Evolutionary conservation across 352 stramenopile genomes (phyloP).

Genomic region (Globisporangium heterothallicum): DNA sequence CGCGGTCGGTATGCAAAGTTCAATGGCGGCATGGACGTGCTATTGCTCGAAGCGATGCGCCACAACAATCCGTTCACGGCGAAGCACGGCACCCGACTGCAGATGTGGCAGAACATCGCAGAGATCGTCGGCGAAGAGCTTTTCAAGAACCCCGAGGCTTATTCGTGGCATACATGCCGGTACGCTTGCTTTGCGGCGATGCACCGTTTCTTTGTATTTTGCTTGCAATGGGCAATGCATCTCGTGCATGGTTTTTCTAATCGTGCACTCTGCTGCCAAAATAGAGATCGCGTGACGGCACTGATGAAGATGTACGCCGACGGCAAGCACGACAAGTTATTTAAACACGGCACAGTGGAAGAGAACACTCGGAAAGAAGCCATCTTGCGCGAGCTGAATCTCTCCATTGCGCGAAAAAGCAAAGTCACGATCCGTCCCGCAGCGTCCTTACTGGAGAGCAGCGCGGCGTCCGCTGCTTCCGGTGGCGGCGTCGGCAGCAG

Average conservation of each 20-base stretch:
- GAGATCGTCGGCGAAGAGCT: constrained; percentile 51
- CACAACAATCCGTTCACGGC: constrained; percentile 73
- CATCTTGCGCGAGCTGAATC: constrained; percentile 58
- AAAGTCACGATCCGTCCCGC: constrained; percentile 26
- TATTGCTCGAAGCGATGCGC: constrained; percentile 68
- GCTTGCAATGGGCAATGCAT: no score
- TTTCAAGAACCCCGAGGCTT: constrained; percentile 64
- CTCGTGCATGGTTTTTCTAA: no score
- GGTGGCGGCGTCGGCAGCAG: neutral
- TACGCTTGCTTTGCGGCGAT: constrained; percentile 15
- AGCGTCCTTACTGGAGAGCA: constrained; percentile 13
- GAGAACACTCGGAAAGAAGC: constrained; percentile 64
- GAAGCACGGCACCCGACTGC: constrained; percentile 76
- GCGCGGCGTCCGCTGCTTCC: constrained; percentile 12
- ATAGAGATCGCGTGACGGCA: constrained; percentile 64
- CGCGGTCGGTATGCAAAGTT: constrained; percentile 80
- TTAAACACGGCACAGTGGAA: constrained; percentile 68
- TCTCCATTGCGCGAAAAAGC: constrained; percentile 39
- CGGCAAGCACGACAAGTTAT: constrained; percentile 79
- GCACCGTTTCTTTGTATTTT: no score
- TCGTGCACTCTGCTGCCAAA: no score
- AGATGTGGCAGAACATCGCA: constrained; percentile 76
- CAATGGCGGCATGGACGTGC: constrained; percentile 68
- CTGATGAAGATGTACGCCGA: constrained; percentile 78
- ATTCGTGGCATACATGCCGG: constrained; percentile 81